Evolutionary conservation across 2,329 filamentous ascomycete genomes (phyloP).

Genomic region (Fusarium albidum): DNA sequence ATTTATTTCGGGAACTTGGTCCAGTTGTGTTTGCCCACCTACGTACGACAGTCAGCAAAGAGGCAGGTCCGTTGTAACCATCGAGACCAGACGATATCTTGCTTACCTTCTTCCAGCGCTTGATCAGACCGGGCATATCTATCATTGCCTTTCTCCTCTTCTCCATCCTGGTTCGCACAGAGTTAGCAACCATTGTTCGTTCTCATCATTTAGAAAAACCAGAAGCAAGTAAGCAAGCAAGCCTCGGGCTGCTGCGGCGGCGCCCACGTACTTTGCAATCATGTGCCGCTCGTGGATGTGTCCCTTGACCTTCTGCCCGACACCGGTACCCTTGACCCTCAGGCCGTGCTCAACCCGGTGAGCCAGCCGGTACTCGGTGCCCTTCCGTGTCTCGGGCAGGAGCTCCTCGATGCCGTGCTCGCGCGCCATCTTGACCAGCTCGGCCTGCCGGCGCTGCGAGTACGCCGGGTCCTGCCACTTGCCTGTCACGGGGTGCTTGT

Average conservation of each 20-base stretch:
- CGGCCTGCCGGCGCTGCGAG: constrained; percentile 87
- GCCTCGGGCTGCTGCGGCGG: not conserved
- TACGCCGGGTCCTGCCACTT: constrained; percentile 85
- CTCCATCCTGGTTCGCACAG: constrained; percentile 74
- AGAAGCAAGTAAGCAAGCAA: too few species aligned
- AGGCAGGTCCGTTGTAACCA: not conserved
- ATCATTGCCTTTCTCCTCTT: constrained; percentile 91
- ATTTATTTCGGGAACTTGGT: constrained; percentile 65
- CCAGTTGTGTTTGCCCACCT: constrained; percentile 66
- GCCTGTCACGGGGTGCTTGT: constrained; percentile 80
- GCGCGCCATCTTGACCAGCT: constrained; percentile 85
- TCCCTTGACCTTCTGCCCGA: constrained; percentile 93
- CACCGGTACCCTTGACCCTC: constrained; percentile 90
- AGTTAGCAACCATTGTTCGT: constrained; percentile 31
- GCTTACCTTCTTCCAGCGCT: constrained; percentile 87
- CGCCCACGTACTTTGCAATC: constrained; percentile 70
- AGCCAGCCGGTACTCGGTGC: constrained; percentile 73
- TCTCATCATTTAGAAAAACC: not conserved
- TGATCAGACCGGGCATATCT: constrained; percentile 91
- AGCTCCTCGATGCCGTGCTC: constrained; percentile 83
- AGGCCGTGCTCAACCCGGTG: constrained; percentile 81
- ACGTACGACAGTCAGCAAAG: constrained; percentile 45
- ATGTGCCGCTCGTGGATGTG: constrained; percentile 90
- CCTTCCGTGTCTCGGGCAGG: constrained; percentile 79
- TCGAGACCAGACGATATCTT: not conserved